Conservation (phyloP, 2,329 filamentous ascomycete species). For the Niveomyces coronatus region DNA sequence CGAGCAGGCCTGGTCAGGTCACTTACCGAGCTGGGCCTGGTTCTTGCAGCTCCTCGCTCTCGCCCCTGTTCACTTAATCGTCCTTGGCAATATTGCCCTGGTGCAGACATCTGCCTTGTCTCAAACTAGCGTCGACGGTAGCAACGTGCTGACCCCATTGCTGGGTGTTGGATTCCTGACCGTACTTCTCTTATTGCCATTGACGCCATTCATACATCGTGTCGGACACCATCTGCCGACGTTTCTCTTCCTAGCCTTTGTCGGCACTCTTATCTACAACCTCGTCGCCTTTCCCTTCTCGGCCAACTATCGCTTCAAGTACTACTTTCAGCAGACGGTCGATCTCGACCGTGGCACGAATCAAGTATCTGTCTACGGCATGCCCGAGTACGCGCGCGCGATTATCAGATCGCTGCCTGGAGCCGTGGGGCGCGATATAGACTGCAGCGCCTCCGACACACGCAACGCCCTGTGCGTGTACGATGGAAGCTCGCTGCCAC, state of each 20-base stretch:
- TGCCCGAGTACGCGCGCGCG: slow-evolving; percentile 54
- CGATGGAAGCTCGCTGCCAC: slow-evolving; percentile 48
- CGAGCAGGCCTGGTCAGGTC: slow-evolving; percentile 80
- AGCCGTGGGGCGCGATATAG: slow-evolving; percentile 49
- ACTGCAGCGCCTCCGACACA: slow-evolving; percentile 47
- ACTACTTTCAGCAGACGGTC: slow-evolving; percentile 75
- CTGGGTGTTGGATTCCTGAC: slow-evolving; percentile 57
- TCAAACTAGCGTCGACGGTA: slow-evolving; percentile 81
- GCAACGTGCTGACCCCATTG: slow-evolving; percentile 60
- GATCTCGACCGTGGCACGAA: slow-evolving; percentile 66
- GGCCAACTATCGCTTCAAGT: slow-evolving; percentile 65
- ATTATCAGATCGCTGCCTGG: slow-evolving; percentile 63
- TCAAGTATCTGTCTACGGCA: slow-evolving; percentile 56
- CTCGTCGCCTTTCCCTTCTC: slow-evolving; percentile 84
- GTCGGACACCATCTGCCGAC: slow-evolving; percentile 73
- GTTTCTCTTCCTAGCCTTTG: slow-evolving; percentile 62
- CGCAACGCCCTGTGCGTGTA: slow-evolving; percentile 50
- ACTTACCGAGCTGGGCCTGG: slow-evolving; percentile 78
- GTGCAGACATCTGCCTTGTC: slow-evolving; percentile 60
- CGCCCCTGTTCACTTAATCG: slow-evolving; percentile 65
- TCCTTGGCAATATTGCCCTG: slow-evolving; percentile 68
- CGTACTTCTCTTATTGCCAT: slow-evolving; percentile 62
- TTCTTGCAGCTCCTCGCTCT: slow-evolving; percentile 73
- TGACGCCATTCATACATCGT: slow-evolving; percentile 78
- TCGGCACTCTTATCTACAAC: slow-evolving; percentile 75